A percentile compares a stretch with the other conserved stretches of the same genome.
Conservation (phyloP, 257 asterid genomes). For the Nicotiana otophora region DNA sequence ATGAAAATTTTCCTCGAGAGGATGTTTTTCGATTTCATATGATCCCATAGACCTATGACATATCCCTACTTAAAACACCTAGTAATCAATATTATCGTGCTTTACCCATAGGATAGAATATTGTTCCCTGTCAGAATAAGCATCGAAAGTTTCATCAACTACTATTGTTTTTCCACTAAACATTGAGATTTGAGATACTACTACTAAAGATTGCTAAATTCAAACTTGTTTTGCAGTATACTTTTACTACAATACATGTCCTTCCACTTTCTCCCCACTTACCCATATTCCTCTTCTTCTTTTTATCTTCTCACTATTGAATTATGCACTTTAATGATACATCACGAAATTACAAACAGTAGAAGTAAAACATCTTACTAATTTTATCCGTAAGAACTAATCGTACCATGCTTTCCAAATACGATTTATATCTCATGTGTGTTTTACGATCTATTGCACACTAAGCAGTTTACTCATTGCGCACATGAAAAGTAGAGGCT, state of each 20-base stretch:
- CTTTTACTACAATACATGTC: constrained; percentile 1
- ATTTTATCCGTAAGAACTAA: too few relatives aligned
- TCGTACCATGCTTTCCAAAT: too few relatives aligned
- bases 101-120: not conserved
- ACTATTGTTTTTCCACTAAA: not conserved
- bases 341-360: too few relatives aligned
- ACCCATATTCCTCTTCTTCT: not conserved
- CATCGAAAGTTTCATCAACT: constrained; percentile 26
- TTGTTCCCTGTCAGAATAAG: constrained; percentile 32
- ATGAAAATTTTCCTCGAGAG: constrained; percentile 2
- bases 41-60: not conserved
- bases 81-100: not conserved
- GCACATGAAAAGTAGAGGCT: too few relatives aligned
- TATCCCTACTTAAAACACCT: not conserved
- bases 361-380: too few relatives aligned
- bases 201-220: not conserved
- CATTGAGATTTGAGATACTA: constrained; percentile 8
- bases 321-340: too few relatives aligned
- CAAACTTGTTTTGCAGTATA: constrained; percentile 7
- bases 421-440: too few relatives aligned
- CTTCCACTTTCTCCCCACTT: not conserved
- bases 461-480: too few relatives aligned
- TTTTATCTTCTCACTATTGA: not conserved
- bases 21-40: not conserved
- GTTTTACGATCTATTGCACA: too few relatives aligned